Evolutionary conservation across 192 early-diverging fungal genomes (phyloP).

Genomic region (Coemansia asiatica): DNA sequence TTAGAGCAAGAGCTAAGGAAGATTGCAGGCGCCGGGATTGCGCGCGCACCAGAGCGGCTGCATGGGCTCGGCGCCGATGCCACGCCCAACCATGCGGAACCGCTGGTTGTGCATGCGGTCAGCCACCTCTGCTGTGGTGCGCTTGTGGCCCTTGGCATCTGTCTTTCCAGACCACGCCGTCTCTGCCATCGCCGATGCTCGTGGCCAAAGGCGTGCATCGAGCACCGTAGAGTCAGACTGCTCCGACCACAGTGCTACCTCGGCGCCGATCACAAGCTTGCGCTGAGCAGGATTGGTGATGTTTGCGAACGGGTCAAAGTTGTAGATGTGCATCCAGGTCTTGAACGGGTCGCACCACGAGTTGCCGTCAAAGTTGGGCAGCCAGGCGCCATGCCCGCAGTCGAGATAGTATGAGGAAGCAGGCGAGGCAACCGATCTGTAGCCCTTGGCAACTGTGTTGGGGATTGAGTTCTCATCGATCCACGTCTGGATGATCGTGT

Average conservation of each 20-base stretch:
- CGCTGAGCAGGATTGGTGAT: constrained; percentile 55
- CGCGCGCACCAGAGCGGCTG: constrained; percentile 76
- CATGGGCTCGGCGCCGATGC: constrained; percentile 66
- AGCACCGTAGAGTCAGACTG: constrained; percentile 60
- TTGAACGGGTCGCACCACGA: constrained; percentile 80
- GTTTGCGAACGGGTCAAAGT: constrained; percentile 62
- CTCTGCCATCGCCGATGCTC: constrained; percentile 66
- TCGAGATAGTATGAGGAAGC: constrained; percentile 71
- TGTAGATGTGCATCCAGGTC: constrained; percentile 72
- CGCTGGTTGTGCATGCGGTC: constrained; percentile 70
- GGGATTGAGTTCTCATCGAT: constrained; percentile 61
- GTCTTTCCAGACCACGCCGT: constrained; percentile 69
- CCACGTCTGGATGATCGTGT: constrained; percentile 72
- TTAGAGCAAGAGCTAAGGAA: constrained; percentile 13
- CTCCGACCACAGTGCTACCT: constrained; percentile 73
- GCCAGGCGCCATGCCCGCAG: constrained; percentile 76
- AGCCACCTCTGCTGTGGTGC: constrained; percentile 61
- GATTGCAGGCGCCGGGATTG: constrained; percentile 57
- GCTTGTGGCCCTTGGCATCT: constrained; percentile 52
- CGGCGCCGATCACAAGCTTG: constrained; percentile 66
- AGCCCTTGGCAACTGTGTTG: constrained; percentile 61
- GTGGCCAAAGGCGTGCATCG: constrained; percentile 70
- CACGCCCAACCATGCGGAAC: constrained; percentile 67
- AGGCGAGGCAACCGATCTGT: constrained; percentile 64
- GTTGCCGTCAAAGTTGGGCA: constrained; percentile 62